Base-by-base conservation (phyloP, 1,139 yeast genomes). In the Diutina ranongensis region DNA sequence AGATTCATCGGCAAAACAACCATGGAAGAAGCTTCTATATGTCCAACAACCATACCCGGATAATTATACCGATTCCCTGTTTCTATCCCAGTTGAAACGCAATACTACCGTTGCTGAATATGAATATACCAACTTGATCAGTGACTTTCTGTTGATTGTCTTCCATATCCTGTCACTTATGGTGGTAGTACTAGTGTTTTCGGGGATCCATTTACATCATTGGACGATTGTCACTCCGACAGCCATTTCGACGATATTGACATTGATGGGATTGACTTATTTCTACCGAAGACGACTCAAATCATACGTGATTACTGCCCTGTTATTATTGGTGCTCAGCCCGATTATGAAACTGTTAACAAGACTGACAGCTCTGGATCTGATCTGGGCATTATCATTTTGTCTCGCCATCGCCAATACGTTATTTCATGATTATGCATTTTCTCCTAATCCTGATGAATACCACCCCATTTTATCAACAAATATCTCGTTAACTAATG, bases 341-440 rank as follows among this genome's bases (percentile, higher is more conserved):
- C 98, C 98, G 0, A 92, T 92, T 2, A 70, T 92, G 47, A 84
- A 86, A 54, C 88, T 97, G 0, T 70, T 94, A 45, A 88, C 97
- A 0, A 76, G 79, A 53, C 84, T 96, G 0, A 87, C 97, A 0
- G 78, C 97, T 0, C 83, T 94, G 1, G 97, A 92, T 62, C 87
- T 97, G 16, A 87, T 94, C 51, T 92, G 98, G 97, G 88, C 95
- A 0, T 63, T 92, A 7, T 78, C 95, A 3, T 78, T 83, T 46
- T 80, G 95, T 77, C 67, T 92, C 22, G 80, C 85, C 35, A 53
- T 86, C 8, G 68, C 79, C 40, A 85, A 85, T 55, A 65, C 86
- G 3, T 59, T 80, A 15, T 76, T 80, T 54, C 83, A 83, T 56
- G 88, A 83, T 56, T 83, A 83, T 51, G 71, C 77, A 5, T 64